phyloP scores from a whole-genome alignment of 441 rosid species.

The Jatropha podagrica region DNA sequence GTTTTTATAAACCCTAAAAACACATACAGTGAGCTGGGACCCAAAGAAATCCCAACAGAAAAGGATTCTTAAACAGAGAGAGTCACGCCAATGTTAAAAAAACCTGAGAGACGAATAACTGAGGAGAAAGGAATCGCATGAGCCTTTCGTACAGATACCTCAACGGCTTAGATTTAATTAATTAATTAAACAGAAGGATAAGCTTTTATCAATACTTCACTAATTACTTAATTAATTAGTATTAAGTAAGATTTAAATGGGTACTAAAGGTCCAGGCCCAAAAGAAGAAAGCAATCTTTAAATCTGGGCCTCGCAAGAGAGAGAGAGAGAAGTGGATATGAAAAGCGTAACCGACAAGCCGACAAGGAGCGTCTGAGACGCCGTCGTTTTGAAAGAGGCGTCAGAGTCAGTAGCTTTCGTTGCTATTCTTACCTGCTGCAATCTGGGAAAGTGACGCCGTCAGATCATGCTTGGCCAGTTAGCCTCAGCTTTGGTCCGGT shows the following conservation, averaged over 20 bases:
- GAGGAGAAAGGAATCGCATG: not conserved
- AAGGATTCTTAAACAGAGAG: conserved; percentile 17
- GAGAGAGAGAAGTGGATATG: not conserved
- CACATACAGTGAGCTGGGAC: not conserved
- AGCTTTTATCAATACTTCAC: not conserved
- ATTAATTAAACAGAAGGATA: too few species aligned
- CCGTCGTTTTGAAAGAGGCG: conserved; percentile 33
- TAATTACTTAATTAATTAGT: not conserved
- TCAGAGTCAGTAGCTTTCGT: conserved; percentile 15
- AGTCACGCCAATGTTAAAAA: conserved; percentile 6
- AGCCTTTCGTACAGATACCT: too few species aligned
- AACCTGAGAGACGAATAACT: not conserved
- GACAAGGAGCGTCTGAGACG: conserved; percentile 46
- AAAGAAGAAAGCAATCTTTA: not conserved
- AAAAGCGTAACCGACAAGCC: conserved; percentile 32
- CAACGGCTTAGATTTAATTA: too few species aligned
- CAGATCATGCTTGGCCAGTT: conserved; percentile 16
- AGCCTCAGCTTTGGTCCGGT: not conserved
- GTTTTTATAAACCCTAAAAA: too few species aligned
- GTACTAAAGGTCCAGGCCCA: too few species aligned
- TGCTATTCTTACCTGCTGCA: not conserved
- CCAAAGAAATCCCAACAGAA: conserved; percentile 27
- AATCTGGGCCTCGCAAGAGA: not conserved
- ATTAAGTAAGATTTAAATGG: not conserved
- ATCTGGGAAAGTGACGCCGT: conserved; percentile 32